Percentiles rank a stretch among this genome's conserved stretches.
Conservation (phyloP, 2,329 filamentous ascomycete genomes). For the Sarocladium oryzae region DNA sequence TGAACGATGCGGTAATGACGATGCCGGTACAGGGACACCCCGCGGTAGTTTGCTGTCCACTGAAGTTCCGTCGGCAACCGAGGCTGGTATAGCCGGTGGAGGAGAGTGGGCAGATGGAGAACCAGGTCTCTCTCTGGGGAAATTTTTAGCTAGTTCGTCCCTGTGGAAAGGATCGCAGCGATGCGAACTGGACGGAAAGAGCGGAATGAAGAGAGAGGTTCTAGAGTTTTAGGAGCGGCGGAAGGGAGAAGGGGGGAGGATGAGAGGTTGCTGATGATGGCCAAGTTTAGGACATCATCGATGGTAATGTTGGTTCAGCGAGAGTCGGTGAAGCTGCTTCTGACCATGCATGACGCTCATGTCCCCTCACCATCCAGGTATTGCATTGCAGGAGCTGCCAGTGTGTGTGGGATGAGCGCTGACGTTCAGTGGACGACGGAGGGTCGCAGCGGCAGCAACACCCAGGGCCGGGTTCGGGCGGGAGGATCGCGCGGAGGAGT, state of each 20-base stretch:
- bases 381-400: neutral
- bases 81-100: conserved; percentile 5
- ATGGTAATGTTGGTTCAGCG: neutral
- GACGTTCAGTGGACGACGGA: neutral
- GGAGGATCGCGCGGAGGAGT: neutral
- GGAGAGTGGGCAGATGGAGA: neutral
- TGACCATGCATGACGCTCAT: conserved; percentile 1
- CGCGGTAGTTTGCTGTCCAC: neutral
- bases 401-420: neutral
- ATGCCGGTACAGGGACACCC: conserved; percentile 1
- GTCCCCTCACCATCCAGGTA: neutral
- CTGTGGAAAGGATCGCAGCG: neutral
- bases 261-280: too few species aligned
- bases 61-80: conserved; percentile 2
- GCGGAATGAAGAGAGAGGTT: neutral
- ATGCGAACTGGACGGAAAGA: neutral
- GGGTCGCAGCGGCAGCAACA: too few species aligned
- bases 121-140: too few species aligned
- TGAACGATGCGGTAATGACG: neutral
- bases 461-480: neutral
- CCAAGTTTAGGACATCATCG: too few species aligned
- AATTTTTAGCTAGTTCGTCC: too few species aligned
- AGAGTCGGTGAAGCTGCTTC: conserved; percentile 4
- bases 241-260: neutral
- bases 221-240: neutral